Conservation (phyloP, 1,139 yeast species). For the Pichia sp. region DNA sequence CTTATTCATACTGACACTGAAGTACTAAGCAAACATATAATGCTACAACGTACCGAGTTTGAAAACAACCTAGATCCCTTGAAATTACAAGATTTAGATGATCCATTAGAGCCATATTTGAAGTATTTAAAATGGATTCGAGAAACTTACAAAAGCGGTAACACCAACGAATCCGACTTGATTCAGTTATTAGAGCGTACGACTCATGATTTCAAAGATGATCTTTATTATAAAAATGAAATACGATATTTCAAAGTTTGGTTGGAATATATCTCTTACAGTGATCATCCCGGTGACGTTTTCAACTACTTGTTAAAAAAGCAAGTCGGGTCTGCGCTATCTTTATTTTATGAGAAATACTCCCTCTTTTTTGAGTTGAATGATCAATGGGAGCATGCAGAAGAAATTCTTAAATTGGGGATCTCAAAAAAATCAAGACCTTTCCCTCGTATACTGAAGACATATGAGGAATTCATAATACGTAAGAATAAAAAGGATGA, state of each 20-base stretch:
- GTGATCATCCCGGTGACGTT: conserved; percentile 66
- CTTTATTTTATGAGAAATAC: conserved; percentile 75
- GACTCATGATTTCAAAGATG: conserved; percentile 61
- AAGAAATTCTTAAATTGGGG: conserved; percentile 56
- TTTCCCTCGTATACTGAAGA: conserved; percentile 38
- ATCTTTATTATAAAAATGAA: conserved; percentile 65
- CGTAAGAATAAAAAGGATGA: conserved; percentile 21
- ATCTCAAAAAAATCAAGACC: conserved; percentile 60
- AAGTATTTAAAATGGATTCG: conserved; percentile 74
- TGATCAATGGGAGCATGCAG: conserved; percentile 51
- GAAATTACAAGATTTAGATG: conserved; percentile 53
- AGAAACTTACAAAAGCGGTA: conserved; percentile 60
- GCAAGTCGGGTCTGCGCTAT: conserved; percentile 59
- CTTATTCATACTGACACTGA: conserved; percentile 30
- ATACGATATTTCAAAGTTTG: conserved; percentile 73
- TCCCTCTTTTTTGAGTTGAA: conserved; percentile 55
- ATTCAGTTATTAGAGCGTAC: conserved; percentile 62
- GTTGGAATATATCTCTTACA: conserved; percentile 64
- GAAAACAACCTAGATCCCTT: conserved; percentile 25
- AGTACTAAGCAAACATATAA: conserved; percentile 27
- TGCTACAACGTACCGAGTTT: conserved; percentile 29
- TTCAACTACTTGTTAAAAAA: conserved; percentile 68
- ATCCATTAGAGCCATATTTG: conserved; percentile 67
- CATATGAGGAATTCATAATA: conserved; percentile 39
- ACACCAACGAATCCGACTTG: conserved; percentile 58